These are phyloP conservation scores for Boletus vinaceobasis DNA, from an alignment of 768 basidiomycete species.

Conservation along the genomic window DNA sequence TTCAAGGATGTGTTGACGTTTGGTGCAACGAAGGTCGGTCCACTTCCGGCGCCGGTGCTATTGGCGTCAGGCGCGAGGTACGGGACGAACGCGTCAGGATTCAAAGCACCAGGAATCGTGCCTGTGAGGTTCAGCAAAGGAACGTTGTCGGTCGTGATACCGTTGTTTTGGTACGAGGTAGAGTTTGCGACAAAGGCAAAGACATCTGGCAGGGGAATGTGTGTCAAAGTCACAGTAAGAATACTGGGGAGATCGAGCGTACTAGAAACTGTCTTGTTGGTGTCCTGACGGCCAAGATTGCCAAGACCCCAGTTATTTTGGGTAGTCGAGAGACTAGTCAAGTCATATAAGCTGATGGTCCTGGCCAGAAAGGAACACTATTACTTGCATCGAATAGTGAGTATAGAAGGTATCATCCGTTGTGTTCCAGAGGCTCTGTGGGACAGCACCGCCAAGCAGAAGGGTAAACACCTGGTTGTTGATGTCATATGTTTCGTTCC, in stretches of 20 bases:
- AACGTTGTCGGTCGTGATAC: constrained; percentile 25
- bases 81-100: constrained; percentile 38
- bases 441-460: constrained; percentile 46
- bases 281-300: constrained; percentile 57
- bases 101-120: constrained; percentile 43
- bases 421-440: constrained; percentile 38
- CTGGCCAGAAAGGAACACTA: background rate
- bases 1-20: constrained; percentile 36
- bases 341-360: background rate
- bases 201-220: constrained; percentile 39
- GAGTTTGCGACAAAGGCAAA: constrained; percentile 47
- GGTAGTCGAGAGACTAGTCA: constrained; percentile 43
- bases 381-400: constrained; percentile 48
- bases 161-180: constrained; percentile 42
- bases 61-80: constrained; percentile 42
- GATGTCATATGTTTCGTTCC: constrained; percentile 30
- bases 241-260: background rate
- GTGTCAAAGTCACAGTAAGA: background rate
- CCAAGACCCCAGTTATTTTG: constrained; percentile 61
- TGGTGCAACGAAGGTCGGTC: constrained; percentile 36
- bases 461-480: constrained; percentile 49
- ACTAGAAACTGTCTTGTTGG: constrained; percentile 40
- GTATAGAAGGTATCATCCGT: constrained; percentile 55
- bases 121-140: constrained; percentile 42
- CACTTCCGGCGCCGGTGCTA: constrained; percentile 41